Conservation (phyloP, 805 yeast species). For the Starmerella floricola region DNA sequence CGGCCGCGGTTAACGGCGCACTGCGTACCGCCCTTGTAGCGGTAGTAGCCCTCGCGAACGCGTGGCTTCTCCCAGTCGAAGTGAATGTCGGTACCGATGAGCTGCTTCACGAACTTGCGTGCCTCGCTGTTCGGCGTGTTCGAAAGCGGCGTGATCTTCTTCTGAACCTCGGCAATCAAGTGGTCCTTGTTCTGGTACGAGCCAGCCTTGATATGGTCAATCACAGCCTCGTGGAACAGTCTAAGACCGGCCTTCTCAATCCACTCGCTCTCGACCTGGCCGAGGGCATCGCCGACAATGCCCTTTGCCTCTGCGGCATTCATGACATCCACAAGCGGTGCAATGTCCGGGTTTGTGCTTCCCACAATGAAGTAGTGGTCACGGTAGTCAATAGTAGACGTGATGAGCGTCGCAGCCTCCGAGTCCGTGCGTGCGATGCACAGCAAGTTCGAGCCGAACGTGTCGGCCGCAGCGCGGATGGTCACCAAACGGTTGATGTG, state of each 20-base stretch:
- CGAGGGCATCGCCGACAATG: constrained; percentile 55
- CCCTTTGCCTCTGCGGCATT: constrained; percentile 71
- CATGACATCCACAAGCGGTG: constrained; percentile 65
- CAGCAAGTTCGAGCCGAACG: constrained; percentile 73
- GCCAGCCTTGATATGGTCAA: constrained; percentile 62
- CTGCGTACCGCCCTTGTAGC: constrained; percentile 91
- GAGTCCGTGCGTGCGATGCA: constrained; percentile 94
- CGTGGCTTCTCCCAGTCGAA: constrained; percentile 94
- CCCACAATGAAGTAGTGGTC: constrained; percentile 91
- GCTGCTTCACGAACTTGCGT: constrained; percentile 55
- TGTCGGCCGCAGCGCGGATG: constrained; percentile 89
- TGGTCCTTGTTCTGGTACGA: constrained; percentile 46
- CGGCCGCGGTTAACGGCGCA: constrained; percentile 96
- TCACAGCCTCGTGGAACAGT: constrained; percentile 82
- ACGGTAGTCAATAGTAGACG: constrained; percentile 86
- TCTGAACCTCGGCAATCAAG: constrained; percentile 52
- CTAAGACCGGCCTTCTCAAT: constrained; percentile 66
- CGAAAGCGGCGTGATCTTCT: constrained; percentile 61
- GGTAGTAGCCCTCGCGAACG: constrained; percentile 93
- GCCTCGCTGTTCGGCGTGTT: constrained; percentile 72
- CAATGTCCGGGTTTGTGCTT: constrained; percentile 71
- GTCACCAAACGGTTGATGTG: constrained; percentile 91
- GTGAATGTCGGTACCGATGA: constrained; percentile 57
- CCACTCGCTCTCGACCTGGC: constrained; percentile 73
- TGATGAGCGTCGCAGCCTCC: constrained; percentile 90